A percentile compares a stretch with the other conserved stretches of the same genome.
phyloP scores from a whole-genome alignment of 805 yeast genomes.

The Ogataea sp. region DNA sequence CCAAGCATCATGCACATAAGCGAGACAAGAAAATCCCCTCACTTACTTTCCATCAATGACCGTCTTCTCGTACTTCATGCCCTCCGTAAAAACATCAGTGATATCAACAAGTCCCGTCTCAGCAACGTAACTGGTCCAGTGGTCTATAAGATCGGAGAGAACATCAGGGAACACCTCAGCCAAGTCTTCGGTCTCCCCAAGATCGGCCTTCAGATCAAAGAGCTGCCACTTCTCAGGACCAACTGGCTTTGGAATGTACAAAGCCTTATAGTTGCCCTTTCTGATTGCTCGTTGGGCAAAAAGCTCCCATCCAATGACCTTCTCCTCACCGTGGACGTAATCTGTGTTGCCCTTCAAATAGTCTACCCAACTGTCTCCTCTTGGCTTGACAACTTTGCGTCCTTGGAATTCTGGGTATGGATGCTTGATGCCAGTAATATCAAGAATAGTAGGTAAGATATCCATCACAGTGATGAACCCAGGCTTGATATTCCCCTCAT shows the following conservation, averaged over 20 bases:
- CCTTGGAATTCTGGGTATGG: slow-evolving; percentile 35
- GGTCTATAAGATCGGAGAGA: too few species aligned
- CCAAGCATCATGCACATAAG: too few species aligned
- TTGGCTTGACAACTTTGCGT: slow-evolving; percentile 32
- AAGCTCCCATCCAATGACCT: slow-evolving; percentile 49
- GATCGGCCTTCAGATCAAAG: slow-evolving; percentile 31
- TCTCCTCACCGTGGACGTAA: slow-evolving; percentile 31
- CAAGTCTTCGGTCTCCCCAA: too few species aligned
- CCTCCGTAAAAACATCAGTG: too few species aligned
- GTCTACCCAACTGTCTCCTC: slow-evolving; percentile 38
- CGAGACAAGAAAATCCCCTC: too few species aligned
- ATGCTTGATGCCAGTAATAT: slow-evolving; percentile 36
- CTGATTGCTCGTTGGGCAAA: slow-evolving; percentile 51
- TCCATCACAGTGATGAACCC: slow-evolving; percentile 53
- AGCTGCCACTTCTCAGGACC: slow-evolving; percentile 45
- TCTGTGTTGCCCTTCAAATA: slow-evolving; percentile 24
- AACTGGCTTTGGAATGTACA: slow-evolving; percentile 39
- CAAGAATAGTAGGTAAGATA: slow-evolving; percentile 47
- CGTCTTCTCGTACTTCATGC: too few species aligned
- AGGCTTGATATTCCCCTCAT: slow-evolving; percentile 15
- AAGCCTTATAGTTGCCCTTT: slow-evolving; percentile 39
- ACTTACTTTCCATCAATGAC: too few species aligned
- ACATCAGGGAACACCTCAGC: too few species aligned
- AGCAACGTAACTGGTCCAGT: too few species aligned
- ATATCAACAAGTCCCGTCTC: too few species aligned